Evolutionary conservation across 164 flowering plant genomes (phyloP), one percentile per base, ranked within the genome.

Genomic region (Sextonia rubra): DNA sequence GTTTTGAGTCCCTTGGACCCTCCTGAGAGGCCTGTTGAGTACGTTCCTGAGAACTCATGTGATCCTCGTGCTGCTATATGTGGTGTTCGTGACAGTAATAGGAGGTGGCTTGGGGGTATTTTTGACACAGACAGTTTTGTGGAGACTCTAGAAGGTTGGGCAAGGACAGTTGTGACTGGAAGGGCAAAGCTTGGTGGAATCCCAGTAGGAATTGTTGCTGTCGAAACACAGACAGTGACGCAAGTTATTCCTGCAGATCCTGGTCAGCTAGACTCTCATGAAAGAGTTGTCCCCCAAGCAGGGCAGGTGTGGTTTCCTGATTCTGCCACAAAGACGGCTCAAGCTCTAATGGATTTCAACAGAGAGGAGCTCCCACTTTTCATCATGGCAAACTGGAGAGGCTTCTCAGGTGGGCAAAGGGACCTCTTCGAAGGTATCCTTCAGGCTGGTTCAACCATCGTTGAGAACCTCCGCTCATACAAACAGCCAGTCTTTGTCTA

Each of bases 221-320:
- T 93, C 56, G 99, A 96, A 85, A 96, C 99, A 25, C 98, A 93
- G 79, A 93, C 99, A 2, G 83, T 96, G 80, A 92, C 91, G 97
- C 99, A 96, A 80, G 86, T 93, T 23, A 96, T 96, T 63, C 99
- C 99, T 68, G 99, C 99, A 5, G 99, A 96, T 66, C 99, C 99
- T 14, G 99, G 99, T 66, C 99, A 96, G 85, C 97, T 91, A 24
- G 99, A 96, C 80, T 96, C 99, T 24, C 93, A 89, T 70, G 99
- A 96, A 80, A 83, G 99, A 77, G 92, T 93, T 71, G 97, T 93
- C 12, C 98, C 98, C 23, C 98, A 93, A 82, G 99, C 99, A 6
- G 99, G 99, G 68, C 99, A 96, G 80, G 99, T 96, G 12, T 96
- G 99, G 99, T 96, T 96, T 77, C 99, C 99, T 17, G 99, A 96